Evolutionary conservation across 1,139 yeast genomes (phyloP).

Genomic region (Spathaspora jeffriesii): DNA sequence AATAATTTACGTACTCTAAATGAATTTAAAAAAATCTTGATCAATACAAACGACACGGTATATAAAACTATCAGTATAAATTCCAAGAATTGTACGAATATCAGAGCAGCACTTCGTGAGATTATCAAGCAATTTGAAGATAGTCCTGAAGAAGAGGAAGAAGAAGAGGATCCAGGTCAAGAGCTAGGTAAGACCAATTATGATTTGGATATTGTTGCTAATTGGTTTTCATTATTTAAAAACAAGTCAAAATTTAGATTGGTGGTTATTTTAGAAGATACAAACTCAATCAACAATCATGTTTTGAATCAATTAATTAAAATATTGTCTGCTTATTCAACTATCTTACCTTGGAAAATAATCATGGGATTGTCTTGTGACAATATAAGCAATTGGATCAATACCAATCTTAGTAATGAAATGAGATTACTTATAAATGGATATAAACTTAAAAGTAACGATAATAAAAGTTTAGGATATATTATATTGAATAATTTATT

Average conservation of each 20-base stretch:
- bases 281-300: slow-evolving; percentile 57
- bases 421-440: slow-evolving; percentile 34
- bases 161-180: slow-evolving; percentile 10
- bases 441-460: slow-evolving; percentile 44
- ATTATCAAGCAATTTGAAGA: slow-evolving; percentile 32
- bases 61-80: slow-evolving; percentile 36
- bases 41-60: slow-evolving; percentile 9
- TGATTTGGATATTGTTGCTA: slow-evolving; percentile 53
- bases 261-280: slow-evolving; percentile 60
- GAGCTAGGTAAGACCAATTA: slow-evolving; percentile 32
- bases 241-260: slow-evolving; percentile 17
- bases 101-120: slow-evolving; percentile 40
- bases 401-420: slow-evolving; percentile 31
- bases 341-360: slow-evolving; percentile 43
- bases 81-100: slow-evolving; percentile 42
- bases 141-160: slow-evolving; percentile 9
- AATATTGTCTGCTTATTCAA: slow-evolving; percentile 39
- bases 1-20: slow-evolving; percentile 50
- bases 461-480: slow-evolving; percentile 40
- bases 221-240: slow-evolving; percentile 33
- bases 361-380: slow-evolving; percentile 56
- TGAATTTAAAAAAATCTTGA: slow-evolving; percentile 36
- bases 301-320: slow-evolving; percentile 52
- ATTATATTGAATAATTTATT: slow-evolving; percentile 36
- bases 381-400: slow-evolving; percentile 38